phyloP scores from a whole-genome alignment of 2,329 filamentous ascomycete genomes.

The Pyricularia grisea region DNA sequence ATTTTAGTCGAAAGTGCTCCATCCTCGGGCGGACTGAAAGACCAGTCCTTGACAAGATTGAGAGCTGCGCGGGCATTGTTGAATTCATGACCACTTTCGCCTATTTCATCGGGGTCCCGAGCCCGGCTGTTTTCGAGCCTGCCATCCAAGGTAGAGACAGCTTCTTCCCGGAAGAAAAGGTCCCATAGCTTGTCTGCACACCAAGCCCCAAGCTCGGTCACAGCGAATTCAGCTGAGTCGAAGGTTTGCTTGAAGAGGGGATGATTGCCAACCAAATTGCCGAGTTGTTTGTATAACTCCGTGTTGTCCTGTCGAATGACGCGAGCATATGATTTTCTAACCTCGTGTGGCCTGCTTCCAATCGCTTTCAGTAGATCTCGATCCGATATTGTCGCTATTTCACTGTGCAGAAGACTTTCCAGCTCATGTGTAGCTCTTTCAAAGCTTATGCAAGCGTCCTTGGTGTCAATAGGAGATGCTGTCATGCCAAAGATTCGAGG shows the following conservation, averaged over 20 bases:
- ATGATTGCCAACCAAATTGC: slow-evolving; percentile 29
- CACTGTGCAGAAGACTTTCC: slow-evolving; percentile 67
- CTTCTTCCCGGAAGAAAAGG: slow-evolving; percentile 54
- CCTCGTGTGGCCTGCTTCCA: neutral
- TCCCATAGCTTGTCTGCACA: slow-evolving; percentile 76
- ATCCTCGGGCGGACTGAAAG: slow-evolving; percentile 26
- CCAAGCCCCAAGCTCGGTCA: slow-evolving; percentile 68
- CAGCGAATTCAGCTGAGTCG: slow-evolving; percentile 46
- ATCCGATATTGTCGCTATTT: slow-evolving; percentile 65
- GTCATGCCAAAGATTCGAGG: slow-evolving; percentile 95
- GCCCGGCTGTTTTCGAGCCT: slow-evolving; percentile 27
- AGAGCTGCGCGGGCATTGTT: slow-evolving; percentile 49
- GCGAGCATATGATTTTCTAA: slow-evolving; percentile 5
- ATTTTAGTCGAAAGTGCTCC: slow-evolving; percentile 64
- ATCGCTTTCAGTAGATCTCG: slow-evolving; percentile 16
- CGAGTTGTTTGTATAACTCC: slow-evolving; percentile 49
- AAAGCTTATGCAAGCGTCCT: slow-evolving; percentile 49
- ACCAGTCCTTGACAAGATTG: slow-evolving; percentile 41
- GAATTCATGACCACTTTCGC: slow-evolving; percentile 19
- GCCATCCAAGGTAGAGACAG: slow-evolving; percentile 51
- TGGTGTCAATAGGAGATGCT: slow-evolving; percentile 84
- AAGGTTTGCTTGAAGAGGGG: slow-evolving; percentile 47
- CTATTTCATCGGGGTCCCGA: neutral
- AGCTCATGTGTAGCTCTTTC: slow-evolving; percentile 61
- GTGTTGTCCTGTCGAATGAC: slow-evolving; percentile 50